phyloP scores from a whole-genome alignment of 2,329 filamentous ascomycete genomes.

The Fusarium tricinctum region DNA sequence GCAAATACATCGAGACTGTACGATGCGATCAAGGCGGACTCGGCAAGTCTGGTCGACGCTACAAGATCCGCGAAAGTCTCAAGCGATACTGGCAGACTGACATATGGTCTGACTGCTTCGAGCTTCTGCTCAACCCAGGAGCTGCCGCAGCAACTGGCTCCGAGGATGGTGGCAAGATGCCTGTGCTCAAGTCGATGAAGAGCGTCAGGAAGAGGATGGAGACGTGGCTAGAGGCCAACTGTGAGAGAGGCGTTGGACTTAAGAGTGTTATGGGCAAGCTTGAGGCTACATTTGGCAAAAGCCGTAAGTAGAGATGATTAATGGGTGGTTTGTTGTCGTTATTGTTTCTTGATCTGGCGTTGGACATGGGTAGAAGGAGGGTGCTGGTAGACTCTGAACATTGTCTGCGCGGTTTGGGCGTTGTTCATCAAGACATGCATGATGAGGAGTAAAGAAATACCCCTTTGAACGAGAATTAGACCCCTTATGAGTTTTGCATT shows the following conservation, averaged over 20 bases:
- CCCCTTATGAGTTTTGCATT: slow-evolving; percentile 3
- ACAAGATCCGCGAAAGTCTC: slow-evolving; percentile 83
- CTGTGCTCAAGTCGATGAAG: slow-evolving; percentile 78
- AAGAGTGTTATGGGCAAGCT: slow-evolving; percentile 77
- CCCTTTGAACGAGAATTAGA: slow-evolving; percentile 25
- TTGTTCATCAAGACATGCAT: slow-evolving; percentile 26
- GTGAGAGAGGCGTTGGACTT: slow-evolving; percentile 83
- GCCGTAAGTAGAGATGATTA: slow-evolving; percentile 47
- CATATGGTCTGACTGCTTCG: slow-evolving; percentile 87
- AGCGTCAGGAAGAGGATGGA: slow-evolving; percentile 84
- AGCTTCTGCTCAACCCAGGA: slow-evolving; percentile 86
- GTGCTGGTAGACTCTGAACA: slow-evolving; percentile 17
- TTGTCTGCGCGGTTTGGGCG: slow-evolving; percentile 11
- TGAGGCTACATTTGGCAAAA: slow-evolving; percentile 64
- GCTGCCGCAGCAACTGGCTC: slow-evolving; percentile 72
- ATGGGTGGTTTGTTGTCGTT: background rate
- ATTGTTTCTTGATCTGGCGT: slow-evolving; percentile 35
- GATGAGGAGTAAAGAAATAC: slow-evolving; percentile 32
- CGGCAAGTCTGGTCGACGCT: slow-evolving; percentile 74
- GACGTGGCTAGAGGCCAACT: slow-evolving; percentile 81
- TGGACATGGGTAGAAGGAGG: slow-evolving; percentile 20
- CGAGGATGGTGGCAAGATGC: slow-evolving; percentile 78
- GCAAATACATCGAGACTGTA: slow-evolving; percentile 91
- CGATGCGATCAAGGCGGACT: slow-evolving; percentile 68
- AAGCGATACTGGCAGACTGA: slow-evolving; percentile 98